phyloP scores from a whole-genome alignment of 768 basidiomycete genomes.

The Baorangia bicolor region DNA sequence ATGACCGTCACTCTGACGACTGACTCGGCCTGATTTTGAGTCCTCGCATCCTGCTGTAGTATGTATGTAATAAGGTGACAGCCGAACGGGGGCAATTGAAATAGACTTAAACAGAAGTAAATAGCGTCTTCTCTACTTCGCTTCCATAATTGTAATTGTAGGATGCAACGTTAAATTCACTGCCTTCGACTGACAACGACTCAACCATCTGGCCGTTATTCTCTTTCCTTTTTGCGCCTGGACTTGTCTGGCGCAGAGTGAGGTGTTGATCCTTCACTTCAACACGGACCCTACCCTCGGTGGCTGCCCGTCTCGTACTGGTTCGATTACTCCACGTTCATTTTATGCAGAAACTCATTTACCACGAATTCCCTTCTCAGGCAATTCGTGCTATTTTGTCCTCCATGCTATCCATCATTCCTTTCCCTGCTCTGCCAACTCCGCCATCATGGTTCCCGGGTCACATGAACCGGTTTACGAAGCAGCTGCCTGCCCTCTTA shows the following conservation, averaged over 20 bases:
- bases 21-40: not conserved
- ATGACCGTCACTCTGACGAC: not conserved
- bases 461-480: slow-evolving; percentile 89
- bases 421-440: slow-evolving; percentile 53
- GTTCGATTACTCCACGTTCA: slow-evolving; percentile 2
- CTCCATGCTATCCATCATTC: slow-evolving; percentile 35
- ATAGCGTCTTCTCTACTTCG: slow-evolving; percentile 14
- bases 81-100: slow-evolving; percentile 16
- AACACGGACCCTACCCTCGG: slow-evolving; percentile 5
- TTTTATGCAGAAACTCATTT: slow-evolving; percentile 7
- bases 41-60: not conserved
- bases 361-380: slow-evolving; percentile 10
- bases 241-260: not conserved
- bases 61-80: not conserved
- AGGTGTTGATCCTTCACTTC: not conserved
- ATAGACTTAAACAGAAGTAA: slow-evolving; percentile 29
- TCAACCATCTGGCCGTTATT: not conserved
- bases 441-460: slow-evolving; percentile 95
- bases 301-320: not conserved
- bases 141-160: not conserved
- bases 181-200: not conserved
- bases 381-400: slow-evolving; percentile 12
- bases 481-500: slow-evolving; percentile 72
- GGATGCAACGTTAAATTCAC: not conserved
- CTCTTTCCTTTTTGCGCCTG: not conserved